These are phyloP conservation scores for Trichosporon sp. DNA, from an alignment of 1,284 basidiomycete genomes.

Conservation along the genomic window DNA sequence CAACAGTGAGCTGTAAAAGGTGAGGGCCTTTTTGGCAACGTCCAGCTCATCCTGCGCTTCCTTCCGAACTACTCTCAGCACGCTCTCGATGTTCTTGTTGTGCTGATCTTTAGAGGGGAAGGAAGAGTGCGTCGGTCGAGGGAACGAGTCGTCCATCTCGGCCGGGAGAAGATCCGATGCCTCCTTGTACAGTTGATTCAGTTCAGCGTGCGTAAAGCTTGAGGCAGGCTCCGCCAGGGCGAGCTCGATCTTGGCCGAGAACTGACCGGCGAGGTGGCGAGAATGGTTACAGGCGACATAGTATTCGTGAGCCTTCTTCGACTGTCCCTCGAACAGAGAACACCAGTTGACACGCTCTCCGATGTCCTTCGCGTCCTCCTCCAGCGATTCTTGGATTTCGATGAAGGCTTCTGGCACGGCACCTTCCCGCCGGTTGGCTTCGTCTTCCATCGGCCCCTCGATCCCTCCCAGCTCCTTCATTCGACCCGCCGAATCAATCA, in stretches of 20 bases:
- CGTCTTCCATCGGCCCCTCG: constrained; percentile 34
- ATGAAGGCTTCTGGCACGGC: constrained; percentile 49
- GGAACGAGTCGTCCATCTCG: constrained; percentile 33
- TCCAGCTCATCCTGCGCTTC: constrained; percentile 30
- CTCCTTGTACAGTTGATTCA: constrained; percentile 23
- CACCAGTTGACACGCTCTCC: constrained; percentile 38
- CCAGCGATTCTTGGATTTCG: constrained; percentile 51
- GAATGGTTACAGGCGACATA: constrained; percentile 32
- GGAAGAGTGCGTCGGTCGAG: constrained; percentile 38
- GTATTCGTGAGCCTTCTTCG: constrained; percentile 39
- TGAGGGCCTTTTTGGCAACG: constrained; percentile 29
- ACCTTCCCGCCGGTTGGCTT: constrained; percentile 24
- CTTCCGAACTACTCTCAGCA: constrained; percentile 22
- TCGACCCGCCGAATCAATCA: constrained; percentile 51
- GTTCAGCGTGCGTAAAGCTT: constrained; percentile 32
- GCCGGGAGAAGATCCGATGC: constrained; percentile 31
- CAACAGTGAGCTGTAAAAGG: constrained; percentile 38
- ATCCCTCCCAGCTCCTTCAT: constrained; percentile 43
- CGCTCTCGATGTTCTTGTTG: constrained; percentile 28
- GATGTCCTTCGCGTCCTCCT: constrained; percentile 37
- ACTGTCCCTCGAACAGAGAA: constrained; percentile 42
- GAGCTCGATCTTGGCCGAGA: constrained; percentile 30
- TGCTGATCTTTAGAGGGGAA: constrained; percentile 40
- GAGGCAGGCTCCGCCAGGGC: constrained; percentile 35
- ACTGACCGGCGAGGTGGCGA: constrained; percentile 24